These are phyloP conservation scores for Candolleomyces aberdarensis DNA, from an alignment of 768 basidiomycete species.

Conservation along the genomic window DNA sequence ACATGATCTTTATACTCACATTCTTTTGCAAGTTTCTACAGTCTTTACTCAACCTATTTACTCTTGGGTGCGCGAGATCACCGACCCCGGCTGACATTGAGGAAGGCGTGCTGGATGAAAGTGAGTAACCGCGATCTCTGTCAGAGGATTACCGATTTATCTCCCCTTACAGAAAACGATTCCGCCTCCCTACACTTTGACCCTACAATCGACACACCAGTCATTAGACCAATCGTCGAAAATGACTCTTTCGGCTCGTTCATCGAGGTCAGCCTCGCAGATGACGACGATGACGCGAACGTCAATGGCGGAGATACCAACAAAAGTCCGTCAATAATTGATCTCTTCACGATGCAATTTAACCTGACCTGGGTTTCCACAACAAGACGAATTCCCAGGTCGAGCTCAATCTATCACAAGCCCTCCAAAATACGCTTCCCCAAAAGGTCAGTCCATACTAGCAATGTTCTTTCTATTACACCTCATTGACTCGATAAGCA, in stretches of 20 bases:
- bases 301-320: background rate
- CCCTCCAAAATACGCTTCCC: background rate
- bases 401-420: too few species aligned
- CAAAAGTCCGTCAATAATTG: too few species aligned
- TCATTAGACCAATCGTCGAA: background rate
- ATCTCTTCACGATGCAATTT: too few species aligned
- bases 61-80: background rate
- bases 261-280: slow-evolving; percentile 4
- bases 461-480: too few species aligned
- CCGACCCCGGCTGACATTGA: background rate
- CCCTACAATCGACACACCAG: background rate
- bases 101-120: background rate
- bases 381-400: too few species aligned
- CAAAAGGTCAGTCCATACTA: too few species aligned
- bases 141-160: background rate
- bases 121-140: background rate
- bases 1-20: slow-evolving; percentile 1
- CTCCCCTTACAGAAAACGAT: background rate
- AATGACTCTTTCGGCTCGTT: background rate
- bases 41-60: slow-evolving; percentile 2
- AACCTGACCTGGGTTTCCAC: too few species aligned
- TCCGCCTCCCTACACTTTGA: background rate
- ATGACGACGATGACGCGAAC: background rate
- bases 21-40: background rate
- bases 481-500: background rate